A percentile compares a stretch with the other conserved stretches of the same genome.
Evolutionary conservation across 2,329 filamentous ascomycete species (phyloP).

Genomic region (Diaporthe aspalathi): DNA sequence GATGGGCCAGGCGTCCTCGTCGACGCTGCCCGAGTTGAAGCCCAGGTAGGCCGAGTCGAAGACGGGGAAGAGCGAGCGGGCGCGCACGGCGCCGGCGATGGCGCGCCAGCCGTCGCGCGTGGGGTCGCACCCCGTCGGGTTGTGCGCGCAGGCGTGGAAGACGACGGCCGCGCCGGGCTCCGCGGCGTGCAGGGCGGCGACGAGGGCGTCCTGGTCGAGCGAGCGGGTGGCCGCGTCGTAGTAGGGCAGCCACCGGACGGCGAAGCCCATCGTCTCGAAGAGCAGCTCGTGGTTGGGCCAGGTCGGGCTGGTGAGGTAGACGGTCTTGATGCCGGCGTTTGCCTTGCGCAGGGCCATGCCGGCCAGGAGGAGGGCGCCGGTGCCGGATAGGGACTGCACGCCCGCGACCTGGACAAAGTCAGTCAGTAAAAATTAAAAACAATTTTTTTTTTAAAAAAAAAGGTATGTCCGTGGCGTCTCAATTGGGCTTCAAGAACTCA

Average conservation of each 20-base stretch:
- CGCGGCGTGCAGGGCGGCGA: conserved; percentile 45
- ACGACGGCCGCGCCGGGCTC: conserved; percentile 47
- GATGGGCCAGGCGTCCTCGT: conserved; percentile 48
- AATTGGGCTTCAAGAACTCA: conserved; percentile 41
- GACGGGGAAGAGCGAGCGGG: conserved; percentile 45
- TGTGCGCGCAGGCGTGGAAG: conserved; percentile 57
- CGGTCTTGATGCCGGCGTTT: conserved; percentile 43
- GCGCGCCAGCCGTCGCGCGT: conserved; percentile 48
- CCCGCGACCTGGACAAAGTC: conserved; percentile 26
- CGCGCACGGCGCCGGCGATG: conserved; percentile 43
- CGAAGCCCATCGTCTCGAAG: conserved; percentile 49
- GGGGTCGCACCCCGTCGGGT: conserved; percentile 56
- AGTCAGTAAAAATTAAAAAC: too few species aligned
- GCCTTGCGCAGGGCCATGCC: conserved; percentile 48
- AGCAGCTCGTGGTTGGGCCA: conserved; percentile 56
- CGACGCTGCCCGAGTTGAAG: conserved; percentile 47
- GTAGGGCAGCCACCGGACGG: conserved; percentile 50
- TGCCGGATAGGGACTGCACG: conserved; percentile 54
- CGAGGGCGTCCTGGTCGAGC: conserved; percentile 50
- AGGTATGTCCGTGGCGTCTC: background rate
- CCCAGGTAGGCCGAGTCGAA: conserved; percentile 51
- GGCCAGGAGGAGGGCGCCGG: conserved; percentile 52
- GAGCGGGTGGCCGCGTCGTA: conserved; percentile 49
- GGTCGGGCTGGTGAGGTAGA: conserved; percentile 55
- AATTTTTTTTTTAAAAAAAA: too few species aligned